phyloP scores from a whole-genome alignment of 352 stramenopile species.

The Pythium rhizo-oryzae region DNA sequence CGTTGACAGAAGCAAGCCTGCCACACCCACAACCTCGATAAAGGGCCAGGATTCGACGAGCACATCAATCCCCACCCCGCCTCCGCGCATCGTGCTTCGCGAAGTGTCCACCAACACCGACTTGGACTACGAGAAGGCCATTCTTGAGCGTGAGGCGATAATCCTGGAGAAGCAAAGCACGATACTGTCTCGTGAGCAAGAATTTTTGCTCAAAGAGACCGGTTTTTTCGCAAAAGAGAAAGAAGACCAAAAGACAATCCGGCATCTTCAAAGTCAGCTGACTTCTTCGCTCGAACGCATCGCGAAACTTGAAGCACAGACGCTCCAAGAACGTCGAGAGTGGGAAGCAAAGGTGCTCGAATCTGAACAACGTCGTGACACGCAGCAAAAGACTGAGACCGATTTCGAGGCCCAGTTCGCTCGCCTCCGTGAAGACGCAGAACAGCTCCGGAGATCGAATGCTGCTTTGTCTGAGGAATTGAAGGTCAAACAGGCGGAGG shows the following conservation, averaged over 20 bases:
- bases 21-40: background rate
- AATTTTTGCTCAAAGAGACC: conserved; percentile 41
- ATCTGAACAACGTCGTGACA: background rate
- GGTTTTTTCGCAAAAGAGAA: conserved; percentile 40
- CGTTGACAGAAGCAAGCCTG: background rate
- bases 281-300: conserved; percentile 23
- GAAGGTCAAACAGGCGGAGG: background rate
- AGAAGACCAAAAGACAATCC: conserved; percentile 31
- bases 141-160: conserved; percentile 44
- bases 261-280: conserved; percentile 36
- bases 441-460: background rate
- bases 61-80: background rate
- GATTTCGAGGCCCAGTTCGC: background rate
- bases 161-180: conserved; percentile 37
- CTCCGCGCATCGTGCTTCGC: conserved; percentile 38
- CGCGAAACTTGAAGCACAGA: conserved; percentile 31
- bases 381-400: background rate
- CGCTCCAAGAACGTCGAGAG: background rate
- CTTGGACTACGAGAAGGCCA: conserved; percentile 49
- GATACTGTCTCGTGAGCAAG: conserved; percentile 42
- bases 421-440: background rate
- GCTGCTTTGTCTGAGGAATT: background rate
- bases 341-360: conserved; percentile 5
- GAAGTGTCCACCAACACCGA: conserved; percentile 70
- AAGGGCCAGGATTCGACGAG: background rate